A percentile compares a stretch with the other conserved stretches of the same genome.
These are phyloP conservation scores for Xylaria polymorpha DNA, from an alignment of 2,329 filamentous ascomycete species.

Conservation along the genomic window DNA sequence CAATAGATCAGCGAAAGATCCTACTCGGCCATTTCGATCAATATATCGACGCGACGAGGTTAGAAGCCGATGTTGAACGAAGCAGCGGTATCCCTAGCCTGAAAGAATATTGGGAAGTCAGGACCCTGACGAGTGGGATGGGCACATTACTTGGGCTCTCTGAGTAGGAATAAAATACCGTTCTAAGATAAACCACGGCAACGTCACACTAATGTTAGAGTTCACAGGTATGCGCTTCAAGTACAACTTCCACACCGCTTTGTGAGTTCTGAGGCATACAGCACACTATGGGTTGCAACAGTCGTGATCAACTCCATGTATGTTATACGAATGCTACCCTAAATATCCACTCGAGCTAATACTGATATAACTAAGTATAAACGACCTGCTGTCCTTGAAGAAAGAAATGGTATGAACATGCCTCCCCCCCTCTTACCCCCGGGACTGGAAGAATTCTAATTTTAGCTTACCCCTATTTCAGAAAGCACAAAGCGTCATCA, in stretches of 20 bases:
- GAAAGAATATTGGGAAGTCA: slow-evolving; percentile 47
- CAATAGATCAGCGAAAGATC: slow-evolving; percentile 41
- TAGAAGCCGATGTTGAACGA: slow-evolving; percentile 43
- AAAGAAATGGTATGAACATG: slow-evolving; percentile 44
- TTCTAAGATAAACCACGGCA: not conserved
- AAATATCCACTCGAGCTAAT: not conserved
- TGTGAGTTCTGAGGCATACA: slow-evolving; percentile 41
- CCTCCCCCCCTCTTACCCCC: not conserved
- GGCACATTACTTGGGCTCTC: slow-evolving; percentile 43
- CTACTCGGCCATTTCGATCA: slow-evolving; percentile 41
- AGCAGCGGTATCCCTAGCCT: slow-evolving; percentile 41
- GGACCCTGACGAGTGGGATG: slow-evolving; percentile 48
- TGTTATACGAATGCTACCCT: not conserved
- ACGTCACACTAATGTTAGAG: not conserved
- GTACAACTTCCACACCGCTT: slow-evolving; percentile 42
- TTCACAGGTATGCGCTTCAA: slow-evolving; percentile 39
- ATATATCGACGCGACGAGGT: slow-evolving; percentile 45
- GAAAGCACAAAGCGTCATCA: slow-evolving; percentile 46
- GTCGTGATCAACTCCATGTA: slow-evolving; percentile 48
- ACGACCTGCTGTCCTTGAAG: slow-evolving; percentile 47
- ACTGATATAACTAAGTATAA: slow-evolving; percentile 41
- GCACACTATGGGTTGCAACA: slow-evolving; percentile 43
- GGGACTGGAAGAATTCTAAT: not conserved
- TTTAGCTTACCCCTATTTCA: slow-evolving; percentile 18
- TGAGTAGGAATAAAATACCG: slow-evolving; percentile 38